These are phyloP conservation scores for Fusarium scirpi DNA, from an alignment of 2,329 filamentous ascomycete species.

Conservation along the genomic window DNA sequence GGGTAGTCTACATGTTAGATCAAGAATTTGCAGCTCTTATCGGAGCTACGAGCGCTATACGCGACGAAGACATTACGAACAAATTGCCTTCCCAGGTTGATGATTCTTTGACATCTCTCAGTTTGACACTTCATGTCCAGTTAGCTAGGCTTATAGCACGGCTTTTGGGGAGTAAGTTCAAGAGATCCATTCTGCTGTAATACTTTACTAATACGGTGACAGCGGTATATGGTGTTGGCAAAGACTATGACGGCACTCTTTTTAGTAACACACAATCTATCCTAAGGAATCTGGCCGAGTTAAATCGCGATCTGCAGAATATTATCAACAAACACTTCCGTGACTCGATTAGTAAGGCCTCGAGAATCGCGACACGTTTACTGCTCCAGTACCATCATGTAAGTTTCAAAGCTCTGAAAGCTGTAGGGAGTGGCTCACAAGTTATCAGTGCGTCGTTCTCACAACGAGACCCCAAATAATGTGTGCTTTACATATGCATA, in stretches of 20 bases:
- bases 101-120: conserved; percentile 43
- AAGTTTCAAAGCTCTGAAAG: fast-evolving
- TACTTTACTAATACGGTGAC: too few relatives aligned
- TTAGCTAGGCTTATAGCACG: conserved; percentile 45
- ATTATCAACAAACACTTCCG: conserved; percentile 47
- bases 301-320: conserved; percentile 45
- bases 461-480: conserved; percentile 49
- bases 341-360: conserved; percentile 48
- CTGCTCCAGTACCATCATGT: conserved; percentile 47
- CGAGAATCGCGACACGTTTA: conserved; percentile 43
- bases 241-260: conserved; percentile 47
- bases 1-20: conserved; percentile 49
- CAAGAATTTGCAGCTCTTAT: conserved; percentile 47
- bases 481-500: conserved; percentile 51
- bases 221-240: conserved; percentile 47
- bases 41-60: conserved; percentile 45
- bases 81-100: conserved; percentile 48
- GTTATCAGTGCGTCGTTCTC: conserved; percentile 45
- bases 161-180: conserved; percentile 33
- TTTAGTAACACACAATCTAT: conserved; percentile 48
- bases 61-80: conserved; percentile 49
- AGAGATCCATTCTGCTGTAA: too few relatives aligned
- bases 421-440: not conserved
- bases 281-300: conserved; percentile 42
- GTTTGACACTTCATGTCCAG: conserved; percentile 45